phyloP scores from a whole-genome alignment of 1,139 yeast genomes.

The Candida glucosophila region DNA sequence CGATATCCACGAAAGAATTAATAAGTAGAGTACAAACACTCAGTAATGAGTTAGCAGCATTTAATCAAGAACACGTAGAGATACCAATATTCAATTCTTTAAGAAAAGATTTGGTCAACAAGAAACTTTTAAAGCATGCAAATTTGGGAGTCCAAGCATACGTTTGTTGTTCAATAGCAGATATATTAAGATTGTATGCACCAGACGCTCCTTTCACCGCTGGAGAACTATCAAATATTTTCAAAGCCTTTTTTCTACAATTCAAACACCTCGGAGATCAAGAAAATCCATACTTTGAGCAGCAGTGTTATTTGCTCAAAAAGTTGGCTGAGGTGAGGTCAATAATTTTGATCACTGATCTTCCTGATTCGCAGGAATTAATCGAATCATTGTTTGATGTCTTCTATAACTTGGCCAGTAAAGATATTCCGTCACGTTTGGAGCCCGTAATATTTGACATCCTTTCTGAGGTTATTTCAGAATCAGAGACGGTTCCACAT shows the following conservation, averaged over 20 bases:
- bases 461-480: conserved; percentile 69
- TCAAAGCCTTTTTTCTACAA: conserved; percentile 55
- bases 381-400: conserved; percentile 52
- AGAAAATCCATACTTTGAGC: conserved; percentile 58
- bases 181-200: conserved; percentile 69
- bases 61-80: conserved; percentile 56
- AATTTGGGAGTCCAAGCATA: conserved; percentile 67
- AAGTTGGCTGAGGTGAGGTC: conserved; percentile 71
- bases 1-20: conserved; percentile 56
- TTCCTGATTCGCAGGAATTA: conserved; percentile 52
- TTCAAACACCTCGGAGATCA: conserved; percentile 49
- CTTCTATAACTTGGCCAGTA: conserved; percentile 47
- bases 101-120: conserved; percentile 46
- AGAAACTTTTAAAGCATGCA: conserved; percentile 50
- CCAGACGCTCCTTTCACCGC: conserved; percentile 88
- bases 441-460: conserved; percentile 61
- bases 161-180: conserved; percentile 69
- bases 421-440: conserved; percentile 33
- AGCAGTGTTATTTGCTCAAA: conserved; percentile 60
- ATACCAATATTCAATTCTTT: conserved; percentile 33
- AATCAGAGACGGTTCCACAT: conserved; percentile 61
- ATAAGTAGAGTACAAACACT: conserved; percentile 32
- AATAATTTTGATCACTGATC: conserved; percentile 69
- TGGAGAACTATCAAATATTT: conserved; percentile 51
- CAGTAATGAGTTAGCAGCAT: conserved; percentile 50